Evolutionary conservation across 345 rosid genomes (phyloP).

Genomic region (Gossypium bickii): DNA sequence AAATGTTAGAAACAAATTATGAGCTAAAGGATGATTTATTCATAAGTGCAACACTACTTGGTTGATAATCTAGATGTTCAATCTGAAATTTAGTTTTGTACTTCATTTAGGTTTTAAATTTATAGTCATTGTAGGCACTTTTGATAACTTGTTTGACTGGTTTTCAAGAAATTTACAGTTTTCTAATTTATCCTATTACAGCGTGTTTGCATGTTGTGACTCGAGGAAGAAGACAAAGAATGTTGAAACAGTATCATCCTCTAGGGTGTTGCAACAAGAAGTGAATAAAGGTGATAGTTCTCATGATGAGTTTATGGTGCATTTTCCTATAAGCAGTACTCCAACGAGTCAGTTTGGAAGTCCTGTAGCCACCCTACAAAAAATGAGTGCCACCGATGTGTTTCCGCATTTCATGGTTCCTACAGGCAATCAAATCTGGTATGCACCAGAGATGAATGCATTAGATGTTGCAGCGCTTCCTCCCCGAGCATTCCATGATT

Average conservation of each 20-base stretch:
- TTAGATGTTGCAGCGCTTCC: conserved; percentile 46
- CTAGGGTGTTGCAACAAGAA: conserved; percentile 25
- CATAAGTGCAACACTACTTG: background rate
- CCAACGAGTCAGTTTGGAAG: conserved; percentile 58
- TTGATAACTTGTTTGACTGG: background rate
- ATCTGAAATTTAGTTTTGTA: background rate
- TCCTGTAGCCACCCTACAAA: conserved; percentile 59
- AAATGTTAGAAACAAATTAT: background rate
- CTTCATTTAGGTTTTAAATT: background rate
- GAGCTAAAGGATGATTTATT: background rate
- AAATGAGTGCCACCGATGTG: conserved; percentile 31
- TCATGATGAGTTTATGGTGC: conserved; percentile 36
- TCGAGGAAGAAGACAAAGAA: conserved; percentile 37
- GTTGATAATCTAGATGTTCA: background rate
- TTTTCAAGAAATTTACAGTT: background rate
- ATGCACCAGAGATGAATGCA: conserved; percentile 67
- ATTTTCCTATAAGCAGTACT: conserved; percentile 55
- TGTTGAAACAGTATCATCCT: conserved; percentile 23
- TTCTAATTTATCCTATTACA: conserved; percentile 18
- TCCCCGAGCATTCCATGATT: conserved; percentile 57
- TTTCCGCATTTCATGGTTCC: conserved; percentile 40
- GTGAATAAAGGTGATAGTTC: conserved; percentile 24
- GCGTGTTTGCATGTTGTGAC: conserved; percentile 31
- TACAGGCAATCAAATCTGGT: conserved; percentile 60
- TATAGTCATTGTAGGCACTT: background rate